Evolutionary conservation across 2,329 filamentous ascomycete species (phyloP), one percentile per base, ranked within the genome.

Genomic region (Ilyonectria mors-panacis): DNA sequence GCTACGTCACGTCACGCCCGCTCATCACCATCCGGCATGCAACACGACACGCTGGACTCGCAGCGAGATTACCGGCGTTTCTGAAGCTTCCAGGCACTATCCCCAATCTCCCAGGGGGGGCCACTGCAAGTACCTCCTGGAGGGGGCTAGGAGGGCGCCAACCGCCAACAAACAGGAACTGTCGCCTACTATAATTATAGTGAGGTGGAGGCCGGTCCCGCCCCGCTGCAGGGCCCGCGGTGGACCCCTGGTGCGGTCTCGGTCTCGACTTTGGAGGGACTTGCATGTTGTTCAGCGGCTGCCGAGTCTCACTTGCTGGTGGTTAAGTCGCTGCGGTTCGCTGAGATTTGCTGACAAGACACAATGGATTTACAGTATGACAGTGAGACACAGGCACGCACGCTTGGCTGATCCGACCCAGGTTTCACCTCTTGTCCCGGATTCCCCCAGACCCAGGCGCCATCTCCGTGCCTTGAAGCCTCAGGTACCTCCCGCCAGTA

Each of bases 131-230:
- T 51, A 51, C 48, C 17, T 30, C 26, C 28, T 5, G 42, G 33
- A 19, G 23, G 45, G 45, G 33, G 42, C 37, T 62, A 39, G 59
- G 28, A 33, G 48, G 48, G 26, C 26, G 35, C 48, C 53, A 42
- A 63, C 23, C 23, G 23, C 54, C 28, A 42, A 33, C 48, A 60
- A 65, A 65, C 63, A 65, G 59, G 63, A 51, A 51, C 63, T 56
- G 21, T 54, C 30, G 42, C 54, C 54, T 50, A 42, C 61, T 60
- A 65, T 65, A 60, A 65, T 65, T 65, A 65, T 65, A 60, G 63
- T 45, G 42, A 28, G 23, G 62, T 47, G 55, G 47, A 58, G 61
- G 35, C 23, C 15, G 28, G 55, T 19, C 61, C 48, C 37, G 55
- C 55, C 54, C 42, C 35, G 54, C 53, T 59, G 62, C 62, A 65